A percentile compares a stretch with the other conserved stretches of the same genome.
Evolutionary conservation across 345 rosid species (phyloP).

Genomic region (sweet orange (Citrus sinensis)): DVS_A1.0 CM039167.1:2935501-2936000

Average conservation of each 20-base stretch:
- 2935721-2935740: slow-evolving; percentile 9
- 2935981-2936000: slow-evolving; percentile 1
- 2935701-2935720: neutral
- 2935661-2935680: neutral
- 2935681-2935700: neutral
- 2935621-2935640: slow-evolving; percentile 21
- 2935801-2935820: slow-evolving; percentile 1
- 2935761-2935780: slow-evolving; percentile 14
- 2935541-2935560: no score
- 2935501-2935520: no score
- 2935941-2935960: neutral
- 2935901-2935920: slow-evolving; percentile 5
- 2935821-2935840: neutral
- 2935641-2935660: neutral
- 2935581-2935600: no score
- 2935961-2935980: neutral
- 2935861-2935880: slow-evolving; percentile 4
- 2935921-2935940: neutral
- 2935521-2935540: no score
- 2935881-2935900: neutral
- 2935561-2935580: no score
- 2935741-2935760: neutral
- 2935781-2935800: neutral
- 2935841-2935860: slow-evolving; percentile 3
- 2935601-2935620: no score